Conservation (phyloP, 345 rosid genomes). For the Eucalyptus regnans region DNA sequence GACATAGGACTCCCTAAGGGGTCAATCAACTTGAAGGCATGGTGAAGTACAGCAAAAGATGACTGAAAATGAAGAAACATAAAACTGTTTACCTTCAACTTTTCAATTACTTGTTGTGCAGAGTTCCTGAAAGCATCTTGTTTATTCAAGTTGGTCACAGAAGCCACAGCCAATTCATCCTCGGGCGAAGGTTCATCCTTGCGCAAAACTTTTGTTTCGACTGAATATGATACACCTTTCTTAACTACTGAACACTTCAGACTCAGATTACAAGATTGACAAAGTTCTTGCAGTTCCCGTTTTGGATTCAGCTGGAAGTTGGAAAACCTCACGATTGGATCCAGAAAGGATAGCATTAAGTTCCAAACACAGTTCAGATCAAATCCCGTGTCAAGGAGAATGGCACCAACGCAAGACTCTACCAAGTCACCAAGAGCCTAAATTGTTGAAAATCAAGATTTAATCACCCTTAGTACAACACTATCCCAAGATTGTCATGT, state of each 20-base stretch:
- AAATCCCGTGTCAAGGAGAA: conserved; percentile 73
- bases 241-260: conserved; percentile 9
- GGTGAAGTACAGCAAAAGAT: neutral
- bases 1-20: neutral
- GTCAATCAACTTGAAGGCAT: neutral
- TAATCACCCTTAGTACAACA: neutral
- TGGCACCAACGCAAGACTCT: conserved; percentile 78
- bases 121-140: conserved; percentile 49
- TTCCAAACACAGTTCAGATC: conserved; percentile 61
- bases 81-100: conserved; percentile 44
- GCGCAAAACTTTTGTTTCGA: conserved; percentile 33
- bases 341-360: conserved; percentile 55
- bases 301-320: conserved; percentile 53
- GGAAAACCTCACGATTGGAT: conserved; percentile 48
- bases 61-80: neutral
- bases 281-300: conserved; percentile 61
- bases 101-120: conserved; percentile 24
- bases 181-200: neutral
- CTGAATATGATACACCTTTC: conserved; percentile 27
- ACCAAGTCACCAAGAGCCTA: conserved; percentile 93
- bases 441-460: neutral
- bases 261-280: conserved; percentile 50
- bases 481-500: neutral
- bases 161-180: neutral
- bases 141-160: conserved; percentile 39